phyloP scores from a whole-genome alignment of 2,329 filamentous ascomycete species.

The Aquanectria penicillioides region DNA sequence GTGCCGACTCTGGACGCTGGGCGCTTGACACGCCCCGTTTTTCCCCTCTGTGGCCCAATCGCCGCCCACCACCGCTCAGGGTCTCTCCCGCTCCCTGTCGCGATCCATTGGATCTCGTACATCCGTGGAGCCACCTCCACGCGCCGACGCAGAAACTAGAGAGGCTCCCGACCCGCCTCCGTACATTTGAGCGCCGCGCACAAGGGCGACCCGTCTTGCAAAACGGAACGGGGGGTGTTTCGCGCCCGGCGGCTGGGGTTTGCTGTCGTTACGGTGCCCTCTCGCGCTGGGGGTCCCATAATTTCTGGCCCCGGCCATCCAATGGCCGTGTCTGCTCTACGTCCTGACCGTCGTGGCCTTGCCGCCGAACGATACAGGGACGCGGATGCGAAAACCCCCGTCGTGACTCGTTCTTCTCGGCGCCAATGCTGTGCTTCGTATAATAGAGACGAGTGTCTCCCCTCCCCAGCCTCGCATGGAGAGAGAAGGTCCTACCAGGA shows the following conservation, averaged over 20 bases:
- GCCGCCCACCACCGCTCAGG: background rate
- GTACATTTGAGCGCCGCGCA: too few species aligned
- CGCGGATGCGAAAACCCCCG: background rate
- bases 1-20: too few species aligned
- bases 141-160: conserved; percentile 8
- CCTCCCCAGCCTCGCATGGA: conserved; percentile 11
- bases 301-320: too few species aligned
- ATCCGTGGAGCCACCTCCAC: conserved; percentile 7
- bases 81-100: conserved; percentile 6
- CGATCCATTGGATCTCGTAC: conserved; percentile 21
- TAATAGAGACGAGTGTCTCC: conserved; percentile 38
- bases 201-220: too few species aligned
- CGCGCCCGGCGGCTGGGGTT: conserved; percentile 13
- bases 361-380: conserved; percentile 8
- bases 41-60: conserved; percentile 1
- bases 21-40: conserved; percentile 14
- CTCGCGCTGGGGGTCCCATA: background rate
- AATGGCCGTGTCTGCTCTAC: background rate
- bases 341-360: background rate
- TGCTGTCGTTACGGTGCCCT: too few species aligned
- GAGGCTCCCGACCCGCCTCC: background rate
- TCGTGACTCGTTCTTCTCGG: background rate
- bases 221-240: conserved; percentile 7
- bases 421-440: conserved; percentile 30
- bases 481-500: conserved; percentile 27